Evolutionary conservation across 352 stramenopile genomes (phyloP), one percentile per base, ranked within the genome.

Genomic region (Phytophthora palmivora): DNA sequence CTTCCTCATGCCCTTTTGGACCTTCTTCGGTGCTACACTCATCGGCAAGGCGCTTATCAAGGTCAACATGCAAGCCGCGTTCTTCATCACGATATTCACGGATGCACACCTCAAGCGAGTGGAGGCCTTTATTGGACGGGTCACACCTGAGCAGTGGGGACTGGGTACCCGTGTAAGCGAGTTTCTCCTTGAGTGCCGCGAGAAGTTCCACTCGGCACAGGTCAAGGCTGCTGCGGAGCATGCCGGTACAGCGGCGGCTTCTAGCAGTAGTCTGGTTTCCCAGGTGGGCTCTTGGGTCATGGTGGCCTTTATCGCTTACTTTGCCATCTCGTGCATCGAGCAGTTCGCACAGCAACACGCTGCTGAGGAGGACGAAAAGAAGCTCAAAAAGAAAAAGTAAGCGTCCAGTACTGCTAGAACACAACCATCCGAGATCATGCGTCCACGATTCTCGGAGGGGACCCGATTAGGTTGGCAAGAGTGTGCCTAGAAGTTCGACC

Each of bases 1-100:
- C 69, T 97, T 98, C 58, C 76, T 97, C 51, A 97, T 98, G 85
- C 89, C 92, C 21, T 98, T 98, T 65, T 98, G 87, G 89, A 98
- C 92, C 8, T 98, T 98, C 68, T 98, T 98, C 64, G 84, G 87
- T 19, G 94, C 94, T 16, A 98, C 94, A 48, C 78, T 98, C 26
- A 95, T 98, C 26, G 94, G 94, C 61, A 98, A 97, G 76, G 88
- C 89, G 45, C 79, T 96, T 43, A 95, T 97, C 76, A 97, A 97
- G 70, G 91, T 96, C 37, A 96, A 94, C 61, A 70, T 96, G 58
- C 91, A 97, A 71, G 80, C 87, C 24, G 88, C 87, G 46, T 95
- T 96, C 69, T 96, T 95, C 78, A 95, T 97, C 72, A 95, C 89
- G 43, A 95, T 97, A 64, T 96, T 96, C 69, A 94, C 86, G 51